Base-by-base conservation (phyloP, 495 filamentous ascomycete species). In the Penicillium dipodomyicola region DNA sequence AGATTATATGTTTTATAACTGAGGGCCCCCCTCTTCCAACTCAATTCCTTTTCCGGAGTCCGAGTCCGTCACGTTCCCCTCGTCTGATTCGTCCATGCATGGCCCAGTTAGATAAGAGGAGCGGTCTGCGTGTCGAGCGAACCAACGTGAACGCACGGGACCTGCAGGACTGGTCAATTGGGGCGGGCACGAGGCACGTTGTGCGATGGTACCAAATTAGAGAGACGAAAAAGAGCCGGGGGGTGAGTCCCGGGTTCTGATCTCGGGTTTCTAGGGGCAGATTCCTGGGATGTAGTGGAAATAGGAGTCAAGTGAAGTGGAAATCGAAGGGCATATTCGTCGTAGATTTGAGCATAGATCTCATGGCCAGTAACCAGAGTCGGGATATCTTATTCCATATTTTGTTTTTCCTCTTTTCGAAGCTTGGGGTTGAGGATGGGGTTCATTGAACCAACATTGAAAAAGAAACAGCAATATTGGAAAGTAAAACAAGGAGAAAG, bases 311-410 rank as follows among this genome's bases (percentile, higher is more conserved):
- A 23, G 22, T 23, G 22, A 23, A 23, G 22, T 23, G 22, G 22
- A 23, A 23, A 23, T 25, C 5, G 23, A 25, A 25, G 6, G 45
- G 49, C 40, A 35, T n/a, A 45, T 35, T 44, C 41, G 41, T 43
- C 37, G 17, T 52, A 43, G n/a, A 42, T 23, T 33, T 25, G 52
- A 54, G 29, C 40, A 45, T 53, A 19, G 8, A 45, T 54, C 52
- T 40, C 49, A 15, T 44, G 41, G 30, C 41, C 6, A 39, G 52
- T 43, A 51, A 42, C 41, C 52, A 49, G 39, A 60, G 39, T 60
- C 48, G 58, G 44, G 35, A 57, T 48, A 47, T 60, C 52, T 46
- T 49, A 56, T 51, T 58, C 48, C 33, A 56, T 56, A 30, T 42
- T 27, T 51, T 49, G 5, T 37, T 22, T 35, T 46, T 35, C 19